phyloP scores from a whole-genome alignment of 176 grass and related monocot genomes.

The Eragrostis nindensis region DNA sequence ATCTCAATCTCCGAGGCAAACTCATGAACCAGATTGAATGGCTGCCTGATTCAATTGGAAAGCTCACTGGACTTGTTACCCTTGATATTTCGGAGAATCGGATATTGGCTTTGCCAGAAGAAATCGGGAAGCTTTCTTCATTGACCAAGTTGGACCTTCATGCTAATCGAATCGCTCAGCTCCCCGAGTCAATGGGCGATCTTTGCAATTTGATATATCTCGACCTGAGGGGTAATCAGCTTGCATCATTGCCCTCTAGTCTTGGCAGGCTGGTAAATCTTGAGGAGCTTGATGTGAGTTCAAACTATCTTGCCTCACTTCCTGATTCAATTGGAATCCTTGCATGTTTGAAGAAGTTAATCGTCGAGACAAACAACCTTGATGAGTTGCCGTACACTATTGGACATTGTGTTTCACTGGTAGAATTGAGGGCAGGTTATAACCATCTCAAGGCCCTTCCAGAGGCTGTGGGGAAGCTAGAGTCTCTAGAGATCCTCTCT shows the following conservation, averaged over 20 bases:
- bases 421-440: constrained; percentile 77
- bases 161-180: constrained; percentile 71
- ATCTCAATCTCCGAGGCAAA: constrained; percentile 74
- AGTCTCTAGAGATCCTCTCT: constrained; percentile 78
- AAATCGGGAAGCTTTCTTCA: constrained; percentile 83
- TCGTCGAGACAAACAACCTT: constrained; percentile 76
- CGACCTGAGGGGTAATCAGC: constrained; percentile 80
- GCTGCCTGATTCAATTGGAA: constrained; percentile 95
- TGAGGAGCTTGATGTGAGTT: constrained; percentile 87
- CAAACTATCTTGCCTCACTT: constrained; percentile 65
- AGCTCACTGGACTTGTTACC: constrained; percentile 74
- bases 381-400: constrained; percentile 96
- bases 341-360: constrained; percentile 71
- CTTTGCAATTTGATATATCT: constrained; percentile 73
- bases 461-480: constrained; percentile 92
- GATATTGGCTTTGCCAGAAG: constrained; percentile 65
- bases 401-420: constrained; percentile 75
- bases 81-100: constrained; percentile 89
- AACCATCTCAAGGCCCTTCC: constrained; percentile 93
- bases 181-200: constrained; percentile 76
- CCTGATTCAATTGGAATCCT: constrained; percentile 88
- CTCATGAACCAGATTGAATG: constrained; percentile 89
- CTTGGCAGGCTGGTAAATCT: constrained; percentile 77
- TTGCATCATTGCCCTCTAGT: constrained; percentile 64
- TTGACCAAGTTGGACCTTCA: constrained; percentile 81